Percentiles rank a stretch among this genome's conserved stretches.
phyloP scores from a whole-genome alignment of 2,329 filamentous ascomycete species.

The Fusarium keratoplasticum region DNA sequence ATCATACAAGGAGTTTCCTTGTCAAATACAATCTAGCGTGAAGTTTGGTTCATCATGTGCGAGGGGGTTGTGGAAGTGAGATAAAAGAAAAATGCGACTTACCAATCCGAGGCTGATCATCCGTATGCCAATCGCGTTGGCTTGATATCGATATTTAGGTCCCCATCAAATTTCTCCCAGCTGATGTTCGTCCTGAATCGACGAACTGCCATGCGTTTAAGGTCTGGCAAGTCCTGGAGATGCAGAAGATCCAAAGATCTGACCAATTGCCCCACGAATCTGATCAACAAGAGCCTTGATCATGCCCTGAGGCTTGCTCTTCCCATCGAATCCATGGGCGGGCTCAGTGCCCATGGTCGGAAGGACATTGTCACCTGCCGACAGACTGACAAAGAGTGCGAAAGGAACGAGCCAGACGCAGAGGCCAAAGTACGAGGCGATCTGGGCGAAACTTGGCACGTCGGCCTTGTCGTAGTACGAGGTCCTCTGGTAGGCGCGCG shows the following conservation, averaged over 20 bases:
- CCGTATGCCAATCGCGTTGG: background rate
- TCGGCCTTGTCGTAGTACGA: conserved; percentile 72
- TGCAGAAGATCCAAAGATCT: conserved; percentile 50
- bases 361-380: conserved; percentile 93
- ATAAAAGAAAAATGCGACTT: conserved; percentile 16
- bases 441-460: conserved; percentile 89
- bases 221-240: conserved; percentile 40
- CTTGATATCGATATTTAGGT: background rate
- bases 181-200: background rate
- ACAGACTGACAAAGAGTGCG: conserved; percentile 92
- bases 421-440: conserved; percentile 94
- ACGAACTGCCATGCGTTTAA: conserved; percentile 15
- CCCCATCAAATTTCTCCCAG: background rate
- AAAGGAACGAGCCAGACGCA: conserved; percentile 98
- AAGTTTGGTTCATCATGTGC: conserved; percentile 54
- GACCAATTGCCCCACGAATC: conserved; percentile 63
- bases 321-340: conserved; percentile 57
- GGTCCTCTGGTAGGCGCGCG: conserved; percentile 67
- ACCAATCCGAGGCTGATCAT: background rate
- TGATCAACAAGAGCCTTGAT: conserved; percentile 74
- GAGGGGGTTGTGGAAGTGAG: background rate
- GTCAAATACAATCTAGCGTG: conserved; percentile 64
- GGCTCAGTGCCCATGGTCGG: conserved; percentile 86
- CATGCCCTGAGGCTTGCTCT: conserved; percentile 70
- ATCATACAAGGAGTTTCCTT: conserved; percentile 50